These are phyloP conservation scores for Chrysosporium queenslandicum DNA, from an alignment of 2,329 filamentous ascomycete genomes.

Conservation along the genomic window DNA sequence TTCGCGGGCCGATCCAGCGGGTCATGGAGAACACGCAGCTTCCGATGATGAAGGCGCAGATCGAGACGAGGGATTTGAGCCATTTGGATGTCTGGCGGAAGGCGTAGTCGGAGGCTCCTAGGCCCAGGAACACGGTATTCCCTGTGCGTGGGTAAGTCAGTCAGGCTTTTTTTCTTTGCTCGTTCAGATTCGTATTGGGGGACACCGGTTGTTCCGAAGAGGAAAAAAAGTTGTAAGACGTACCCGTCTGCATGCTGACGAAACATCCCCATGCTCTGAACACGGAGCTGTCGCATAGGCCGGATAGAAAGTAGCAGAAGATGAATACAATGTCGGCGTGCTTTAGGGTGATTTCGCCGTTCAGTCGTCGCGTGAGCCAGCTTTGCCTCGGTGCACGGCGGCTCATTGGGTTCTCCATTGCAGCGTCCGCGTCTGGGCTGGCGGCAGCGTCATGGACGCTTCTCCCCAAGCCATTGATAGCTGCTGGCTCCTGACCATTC, in stretches of 20 bases:
- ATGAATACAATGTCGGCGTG: constrained; percentile 31
- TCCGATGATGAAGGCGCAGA: constrained; percentile 35
- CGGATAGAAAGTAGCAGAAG: constrained; percentile 35
- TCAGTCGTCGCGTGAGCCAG: constrained; percentile 8
- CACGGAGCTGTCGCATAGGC: constrained; percentile 37
- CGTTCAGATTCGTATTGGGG: background rate
- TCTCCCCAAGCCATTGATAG: background rate
- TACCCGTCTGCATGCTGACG: constrained; percentile 41
- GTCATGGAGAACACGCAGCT: constrained; percentile 34
- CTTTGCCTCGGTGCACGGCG: background rate
- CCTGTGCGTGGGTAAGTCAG: constrained; percentile 23
- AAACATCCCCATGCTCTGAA: constrained; percentile 42
- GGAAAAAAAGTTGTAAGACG: constrained; percentile 4
- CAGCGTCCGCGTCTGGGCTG: background rate
- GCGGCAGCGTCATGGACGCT: background rate
- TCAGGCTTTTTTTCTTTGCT: background rate
- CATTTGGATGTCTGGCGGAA: constrained; percentile 34
- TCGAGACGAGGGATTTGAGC: constrained; percentile 38
- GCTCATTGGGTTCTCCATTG: background rate
- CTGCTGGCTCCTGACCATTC: background rate
- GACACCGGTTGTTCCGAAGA: no score
- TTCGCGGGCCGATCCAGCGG: constrained; percentile 28
- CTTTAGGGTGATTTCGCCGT: constrained; percentile 21
- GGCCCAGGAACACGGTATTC: constrained; percentile 40
- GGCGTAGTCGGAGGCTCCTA: constrained; percentile 36